Evolutionary conservation across 2,329 filamentous ascomycete species (phyloP), one percentile per base, ranked within the genome.

Genomic region (Aschersonia sp.): DNA sequence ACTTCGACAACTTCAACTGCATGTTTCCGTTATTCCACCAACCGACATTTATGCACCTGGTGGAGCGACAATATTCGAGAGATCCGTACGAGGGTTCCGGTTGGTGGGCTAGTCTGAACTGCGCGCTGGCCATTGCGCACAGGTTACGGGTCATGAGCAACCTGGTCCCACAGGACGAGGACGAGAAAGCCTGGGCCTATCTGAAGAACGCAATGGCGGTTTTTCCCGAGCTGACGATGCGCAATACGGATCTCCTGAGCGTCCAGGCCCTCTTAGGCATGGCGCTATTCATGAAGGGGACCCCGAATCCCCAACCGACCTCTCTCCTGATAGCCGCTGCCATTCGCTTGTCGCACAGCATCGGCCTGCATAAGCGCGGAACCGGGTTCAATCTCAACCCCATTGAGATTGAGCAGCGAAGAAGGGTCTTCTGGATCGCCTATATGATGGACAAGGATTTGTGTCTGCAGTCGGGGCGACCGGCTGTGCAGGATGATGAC

Each of bases 1-100:
- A 84, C 60, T 98, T 98, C 55, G 87, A 94, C 59, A 96, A 96
- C 66, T 97, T 98, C 74, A 98, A 98, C 69, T 92, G 87, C 78
- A 90, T 97, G 78, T 95, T 97, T 60, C 92, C 92, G 5, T 72
- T 98, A 4, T 98, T 95, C 59, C 92, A 98, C 63, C 89, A 96
- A 63, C 89, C 90, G 1, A 97, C 92, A 0, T 98, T 98, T 60
- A 97, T 97, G 87, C 89, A 96, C 60, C 72, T 97, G 5, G 88
- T 96, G 33, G 88, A 97, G 59, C 81, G 85, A 55, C 90, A 97
- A 61, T 98, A 97, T 64, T 94, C 88, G 1, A 71, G 81, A 45
- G 86, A 97, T 55, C 90, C 90, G 1, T 97, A 96, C 55, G 83
- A 94, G 61, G 89, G 90, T 31, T 94, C 88, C 5, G 92, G 92